Base-by-base conservation (phyloP, 2,329 filamentous ascomycete genomes). In the Myotisia sp. region DNA sequence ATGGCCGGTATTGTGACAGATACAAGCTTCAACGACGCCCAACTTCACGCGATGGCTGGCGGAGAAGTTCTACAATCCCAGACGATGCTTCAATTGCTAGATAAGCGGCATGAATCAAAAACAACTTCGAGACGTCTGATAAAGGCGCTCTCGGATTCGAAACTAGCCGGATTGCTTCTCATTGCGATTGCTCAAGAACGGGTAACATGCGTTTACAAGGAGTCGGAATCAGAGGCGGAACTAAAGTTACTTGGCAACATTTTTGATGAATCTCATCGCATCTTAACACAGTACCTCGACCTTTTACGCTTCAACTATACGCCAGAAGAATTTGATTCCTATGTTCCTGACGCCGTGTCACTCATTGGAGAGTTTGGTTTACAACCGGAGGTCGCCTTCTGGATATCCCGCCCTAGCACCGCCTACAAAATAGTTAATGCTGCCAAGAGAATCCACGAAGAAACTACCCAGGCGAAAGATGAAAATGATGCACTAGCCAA, bases 1-100 rank as follows among this genome's bases (percentile, higher is more conserved):
- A 95, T 98, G 90, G 84, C 83, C 12, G 92, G 92, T 29, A 86
- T 98, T 39, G 77, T 87, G 8, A 76, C 86, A 3, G 79, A 87
- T 40, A 71, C 77, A 34, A 83, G 86, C 49, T 87, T 93, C 49
- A 94, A 83, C 19, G 87, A 98, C 45, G 65, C 76, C 12, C 86
- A 94, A 56, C 71, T 93, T 18, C 65, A 82, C 42, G 85, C 83
- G 9, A 85, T 98, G 73, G 83, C 82, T 26, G 87, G 86, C 40
- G 86, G 87, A 9, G 74, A 83, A 33, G 64, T 77, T 17, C 65
- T 98, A 7, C 79, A 82, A 43, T 74, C 76, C 6, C 80, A 87
- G 47, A 92, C 82, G 1, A 68, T 95, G 24, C 71, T 82, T 40
- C 75, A 80, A 36, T 67, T 92, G 3, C 71, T 82, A 26, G 90